These are phyloP conservation scores for Trichomonas tenax DNA, from an alignment of 208 protist genomes.

Conservation along the genomic window DNA sequence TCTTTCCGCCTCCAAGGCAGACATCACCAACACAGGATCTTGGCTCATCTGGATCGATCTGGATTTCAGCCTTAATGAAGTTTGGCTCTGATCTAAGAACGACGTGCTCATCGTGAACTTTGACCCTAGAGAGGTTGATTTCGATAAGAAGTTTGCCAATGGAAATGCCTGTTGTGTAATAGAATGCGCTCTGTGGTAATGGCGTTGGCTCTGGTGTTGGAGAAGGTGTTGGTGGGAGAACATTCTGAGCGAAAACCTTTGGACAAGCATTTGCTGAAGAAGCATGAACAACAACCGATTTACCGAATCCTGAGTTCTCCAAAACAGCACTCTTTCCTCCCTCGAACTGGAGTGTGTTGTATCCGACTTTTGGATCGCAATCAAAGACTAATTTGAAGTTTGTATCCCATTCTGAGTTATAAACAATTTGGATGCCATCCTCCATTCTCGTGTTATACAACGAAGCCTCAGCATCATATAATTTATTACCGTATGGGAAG, in stretches of 20 bases:
- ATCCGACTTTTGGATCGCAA: not conserved
- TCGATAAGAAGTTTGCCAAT: not conserved
- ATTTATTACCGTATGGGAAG: not conserved
- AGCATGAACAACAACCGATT: not conserved
- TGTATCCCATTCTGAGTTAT: not conserved
- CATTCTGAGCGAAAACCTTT: not conserved
- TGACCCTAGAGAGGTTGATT: no score
- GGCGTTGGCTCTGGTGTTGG: not conserved
- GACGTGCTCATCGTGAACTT: not conserved
- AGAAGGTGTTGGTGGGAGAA: not conserved
- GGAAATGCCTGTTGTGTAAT: not conserved
- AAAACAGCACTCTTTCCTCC: not conserved
- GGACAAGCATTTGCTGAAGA: not conserved
- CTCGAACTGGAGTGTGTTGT: not conserved
- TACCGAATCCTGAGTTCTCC: not conserved
- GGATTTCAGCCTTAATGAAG: not conserved
- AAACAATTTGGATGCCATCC: not conserved
- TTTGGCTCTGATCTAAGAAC: not conserved
- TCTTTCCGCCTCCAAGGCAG: not conserved
- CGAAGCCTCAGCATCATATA: not conserved
- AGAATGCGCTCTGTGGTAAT: not conserved
- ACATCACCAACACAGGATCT: not conserved
- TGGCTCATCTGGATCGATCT: not conserved
- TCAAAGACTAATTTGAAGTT: not conserved
- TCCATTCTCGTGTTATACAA: no score